These are phyloP conservation scores for Arctium minus DNA, from an alignment of 129 eudicot species.

Conservation along the genomic window DNA sequence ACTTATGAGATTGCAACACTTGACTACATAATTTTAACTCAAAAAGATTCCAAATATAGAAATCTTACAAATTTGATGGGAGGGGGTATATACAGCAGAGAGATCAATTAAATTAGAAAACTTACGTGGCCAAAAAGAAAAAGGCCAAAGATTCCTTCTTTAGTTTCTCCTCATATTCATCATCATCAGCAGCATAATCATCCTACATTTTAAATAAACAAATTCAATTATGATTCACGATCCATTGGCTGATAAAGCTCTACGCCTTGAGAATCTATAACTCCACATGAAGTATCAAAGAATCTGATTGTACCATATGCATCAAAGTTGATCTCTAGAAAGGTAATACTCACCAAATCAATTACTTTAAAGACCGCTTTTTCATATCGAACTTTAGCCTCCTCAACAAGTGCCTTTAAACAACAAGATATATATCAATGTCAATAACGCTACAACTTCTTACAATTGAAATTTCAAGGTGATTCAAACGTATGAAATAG, in stretches of 20 bases:
- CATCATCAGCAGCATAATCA: slow-evolving; percentile 97
- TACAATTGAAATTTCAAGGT: background rate
- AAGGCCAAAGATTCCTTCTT: slow-evolving; percentile 88
- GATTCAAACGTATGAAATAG: background rate
- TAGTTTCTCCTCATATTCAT: slow-evolving; percentile 75
- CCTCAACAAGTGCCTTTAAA: background rate
- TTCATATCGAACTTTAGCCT: background rate
- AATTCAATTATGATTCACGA: background rate
- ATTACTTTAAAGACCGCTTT: slow-evolving; percentile 73
- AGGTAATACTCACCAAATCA: slow-evolving; percentile 68
- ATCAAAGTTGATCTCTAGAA: slow-evolving; percentile 4
- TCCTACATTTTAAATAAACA: slow-evolving; percentile 46
- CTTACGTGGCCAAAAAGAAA: slow-evolving; percentile 95
- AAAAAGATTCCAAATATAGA: background rate
- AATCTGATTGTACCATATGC: slow-evolving; percentile 13
- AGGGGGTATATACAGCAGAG: background rate
- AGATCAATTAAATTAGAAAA: slow-evolving; percentile 3
- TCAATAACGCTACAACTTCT: background rate
- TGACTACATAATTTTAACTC: background rate
- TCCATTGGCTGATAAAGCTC: background rate
- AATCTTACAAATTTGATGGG: background rate
- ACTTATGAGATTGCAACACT: background rate
- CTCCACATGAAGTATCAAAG: slow-evolving; percentile 11
- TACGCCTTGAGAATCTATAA: background rate
- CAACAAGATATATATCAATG: slow-evolving; percentile 16